A percentile compares a stretch with the other conserved stretches of the same genome.
These are phyloP conservation scores for Anthracocystis walkeri DNA, from an alignment of 1,284 basidiomycete species.

Conservation along the genomic window DNA sequence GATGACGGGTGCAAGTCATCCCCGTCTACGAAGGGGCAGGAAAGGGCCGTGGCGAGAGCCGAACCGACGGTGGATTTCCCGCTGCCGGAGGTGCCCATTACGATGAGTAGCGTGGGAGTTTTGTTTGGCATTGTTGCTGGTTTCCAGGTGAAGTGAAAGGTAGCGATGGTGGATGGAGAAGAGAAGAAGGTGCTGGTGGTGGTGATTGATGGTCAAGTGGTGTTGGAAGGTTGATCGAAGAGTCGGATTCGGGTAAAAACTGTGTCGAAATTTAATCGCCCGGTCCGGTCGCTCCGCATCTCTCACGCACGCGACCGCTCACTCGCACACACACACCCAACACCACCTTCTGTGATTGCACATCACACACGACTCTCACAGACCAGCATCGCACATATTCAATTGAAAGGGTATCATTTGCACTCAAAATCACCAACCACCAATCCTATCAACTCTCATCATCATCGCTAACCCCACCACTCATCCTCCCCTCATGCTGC, in stretches of 20 bases:
- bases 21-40: slow-evolving; percentile 85
- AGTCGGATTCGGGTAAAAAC: not conserved
- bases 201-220: not conserved
- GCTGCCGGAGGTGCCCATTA: slow-evolving; percentile 58
- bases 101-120: slow-evolving; percentile 30
- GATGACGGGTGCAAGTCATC: slow-evolving; percentile 85
- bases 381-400: too few species aligned
- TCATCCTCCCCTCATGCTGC: slow-evolving; percentile 14
- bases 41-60: slow-evolving; percentile 76
- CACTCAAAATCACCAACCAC: not conserved
- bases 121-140: slow-evolving; percentile 2
- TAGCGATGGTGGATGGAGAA: not conserved
- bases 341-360: not conserved
- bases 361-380: not conserved
- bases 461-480: slow-evolving; percentile 30
- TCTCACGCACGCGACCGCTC: not conserved
- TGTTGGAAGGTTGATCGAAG: not conserved
- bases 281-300: slow-evolving; percentile 20
- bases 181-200: not conserved
- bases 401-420: slow-evolving; percentile 15
- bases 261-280: not conserved
- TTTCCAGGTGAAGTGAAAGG: not conserved
- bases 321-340: not conserved
- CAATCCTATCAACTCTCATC: slow-evolving; percentile 13
- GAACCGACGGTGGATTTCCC: slow-evolving; percentile 89